Evolutionary conservation across 306 rosid genomes (phyloP).

Genomic region (Corylus americana): DNA sequence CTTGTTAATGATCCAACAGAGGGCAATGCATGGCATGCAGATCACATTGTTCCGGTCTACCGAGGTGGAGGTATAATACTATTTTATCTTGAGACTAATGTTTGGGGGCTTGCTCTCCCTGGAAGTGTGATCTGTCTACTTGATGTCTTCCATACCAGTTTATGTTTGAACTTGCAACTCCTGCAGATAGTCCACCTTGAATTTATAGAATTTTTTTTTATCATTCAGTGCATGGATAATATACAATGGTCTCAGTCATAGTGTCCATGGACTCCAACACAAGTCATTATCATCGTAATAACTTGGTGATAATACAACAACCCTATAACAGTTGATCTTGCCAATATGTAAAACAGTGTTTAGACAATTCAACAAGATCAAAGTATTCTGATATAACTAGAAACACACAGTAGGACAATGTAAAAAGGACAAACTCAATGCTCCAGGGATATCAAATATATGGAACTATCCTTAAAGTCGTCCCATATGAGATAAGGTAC

Average conservation of each 20-base stretch:
- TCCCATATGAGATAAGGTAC: not conserved
- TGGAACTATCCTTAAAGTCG: not conserved
- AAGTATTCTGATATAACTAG: not conserved
- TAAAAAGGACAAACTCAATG: not conserved
- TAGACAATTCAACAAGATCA: not conserved
- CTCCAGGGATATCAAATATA: not conserved
- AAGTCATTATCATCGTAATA: not conserved
- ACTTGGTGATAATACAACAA: not conserved
- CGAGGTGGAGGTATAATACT: constrained; percentile 78
- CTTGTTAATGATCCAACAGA: constrained; percentile 80
- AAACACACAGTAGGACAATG: not conserved
- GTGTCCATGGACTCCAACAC: not conserved
- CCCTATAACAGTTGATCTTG: not conserved
- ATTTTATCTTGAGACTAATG: constrained; percentile 14
- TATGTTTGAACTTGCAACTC: not conserved
- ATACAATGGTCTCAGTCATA: not conserved
- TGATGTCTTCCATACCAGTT: constrained; percentile 3
- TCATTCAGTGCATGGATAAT: not conserved
- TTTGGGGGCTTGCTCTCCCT: constrained; percentile 13
- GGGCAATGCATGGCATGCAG: constrained; percentile 98
- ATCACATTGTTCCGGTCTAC: constrained; percentile 91
- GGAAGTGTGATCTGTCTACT: constrained; percentile 5
- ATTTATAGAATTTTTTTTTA: not conserved
- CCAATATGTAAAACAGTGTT: not conserved
- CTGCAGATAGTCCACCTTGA: not conserved